Evolutionary conservation across 2,329 filamentous ascomycete genomes (phyloP).

Genomic region (Colletotrichum abscissum): DNA sequence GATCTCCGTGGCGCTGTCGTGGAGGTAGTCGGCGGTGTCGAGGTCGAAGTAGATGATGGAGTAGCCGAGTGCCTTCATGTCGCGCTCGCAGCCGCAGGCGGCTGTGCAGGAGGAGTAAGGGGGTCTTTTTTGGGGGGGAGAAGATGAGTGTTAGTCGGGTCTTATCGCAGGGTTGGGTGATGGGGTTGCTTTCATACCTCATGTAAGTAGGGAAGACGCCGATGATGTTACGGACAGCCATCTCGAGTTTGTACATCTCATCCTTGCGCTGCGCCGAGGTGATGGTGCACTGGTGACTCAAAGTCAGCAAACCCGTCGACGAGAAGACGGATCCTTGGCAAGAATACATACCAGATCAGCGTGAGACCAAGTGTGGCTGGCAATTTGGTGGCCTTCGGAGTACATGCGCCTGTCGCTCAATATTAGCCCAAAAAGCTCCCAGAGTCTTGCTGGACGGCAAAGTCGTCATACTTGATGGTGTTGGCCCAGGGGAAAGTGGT

Average conservation of each 20-base stretch:
- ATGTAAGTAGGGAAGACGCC: slow-evolving; percentile 67
- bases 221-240: slow-evolving; percentile 63
- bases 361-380: slow-evolving; percentile 54
- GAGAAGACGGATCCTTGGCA: neutral
- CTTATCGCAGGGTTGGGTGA: neutral
- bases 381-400: slow-evolving; percentile 56
- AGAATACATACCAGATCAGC: slow-evolving; percentile 46
- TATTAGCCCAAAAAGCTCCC: neutral
- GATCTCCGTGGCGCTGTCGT: slow-evolving; percentile 45
- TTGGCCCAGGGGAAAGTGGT: slow-evolving; percentile 49
- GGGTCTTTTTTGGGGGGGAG: slow-evolving; percentile 38
- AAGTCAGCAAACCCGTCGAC: slow-evolving; percentile 42
- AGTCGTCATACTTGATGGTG: slow-evolving; percentile 47
- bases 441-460: neutral
- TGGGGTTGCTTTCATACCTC: slow-evolving; percentile 37
- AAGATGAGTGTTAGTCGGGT: neutral
- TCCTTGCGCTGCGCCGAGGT: slow-evolving; percentile 51
- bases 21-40: slow-evolving; percentile 50
- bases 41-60: slow-evolving; percentile 50
- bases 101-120: slow-evolving; percentile 56
- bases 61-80: slow-evolving; percentile 45
- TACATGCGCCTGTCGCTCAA: slow-evolving; percentile 47
- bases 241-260: slow-evolving; percentile 35
- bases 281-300: slow-evolving; percentile 42
- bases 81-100: slow-evolving; percentile 23